phyloP scores from a whole-genome alignment of 345 rosid species.

The Anacardium occidentale region DNA sequence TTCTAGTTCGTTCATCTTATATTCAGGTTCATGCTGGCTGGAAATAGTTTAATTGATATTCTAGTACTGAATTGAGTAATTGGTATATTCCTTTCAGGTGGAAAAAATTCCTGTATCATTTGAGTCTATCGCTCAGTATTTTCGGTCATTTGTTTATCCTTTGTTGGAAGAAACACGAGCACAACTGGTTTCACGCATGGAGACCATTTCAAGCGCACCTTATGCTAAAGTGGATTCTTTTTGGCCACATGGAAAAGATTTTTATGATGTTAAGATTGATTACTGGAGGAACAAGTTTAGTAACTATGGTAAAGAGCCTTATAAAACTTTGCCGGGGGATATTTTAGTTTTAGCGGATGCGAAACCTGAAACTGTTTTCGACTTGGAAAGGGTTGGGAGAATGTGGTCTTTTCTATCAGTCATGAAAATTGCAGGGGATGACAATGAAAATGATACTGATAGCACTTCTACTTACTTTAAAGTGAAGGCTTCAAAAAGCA shows the following conservation, averaged over 20 bases:
- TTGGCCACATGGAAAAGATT: background rate
- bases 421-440: background rate
- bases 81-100: conserved; percentile 25
- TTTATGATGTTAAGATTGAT: conserved; percentile 30
- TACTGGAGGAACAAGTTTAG: conserved; percentile 38
- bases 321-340: conserved; percentile 44
- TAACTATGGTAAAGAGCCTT: conserved; percentile 31
- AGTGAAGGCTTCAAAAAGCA: background rate
- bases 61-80: background rate
- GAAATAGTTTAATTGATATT: background rate
- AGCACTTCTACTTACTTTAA: background rate
- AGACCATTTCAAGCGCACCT: conserved; percentile 34
- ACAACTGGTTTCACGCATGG: conserved; percentile 29
- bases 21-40: background rate
- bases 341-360: conserved; percentile 33
- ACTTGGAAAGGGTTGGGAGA: conserved; percentile 33
- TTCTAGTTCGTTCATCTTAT: too few relatives aligned
- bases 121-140: conserved; percentile 28
- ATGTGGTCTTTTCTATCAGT: conserved; percentile 33
- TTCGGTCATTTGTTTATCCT: conserved; percentile 33
- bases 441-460: background rate
- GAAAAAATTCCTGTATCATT: conserved; percentile 36
- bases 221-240: conserved; percentile 25
- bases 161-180: conserved; percentile 51
- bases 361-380: conserved; percentile 36